These are phyloP conservation scores for Fusarium transvaalense DNA, from an alignment of 2,329 filamentous ascomycete genomes.

Conservation along the genomic window DNA sequence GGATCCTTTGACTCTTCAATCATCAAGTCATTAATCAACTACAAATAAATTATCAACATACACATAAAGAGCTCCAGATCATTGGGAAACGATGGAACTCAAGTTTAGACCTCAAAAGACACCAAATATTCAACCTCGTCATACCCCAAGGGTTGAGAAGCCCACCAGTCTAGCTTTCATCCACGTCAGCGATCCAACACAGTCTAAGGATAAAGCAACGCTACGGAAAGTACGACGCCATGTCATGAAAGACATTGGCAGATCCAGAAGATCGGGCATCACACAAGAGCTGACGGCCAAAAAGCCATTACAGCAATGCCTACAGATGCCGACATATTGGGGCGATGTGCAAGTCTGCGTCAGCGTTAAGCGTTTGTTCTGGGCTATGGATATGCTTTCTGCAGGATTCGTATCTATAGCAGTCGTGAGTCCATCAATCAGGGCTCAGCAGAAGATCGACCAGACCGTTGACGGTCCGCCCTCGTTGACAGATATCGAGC, in stretches of 20 bases:
- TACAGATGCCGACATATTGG: conserved; percentile 29
- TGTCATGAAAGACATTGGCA: conserved; percentile 42
- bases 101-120: not conserved
- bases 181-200: conserved; percentile 26
- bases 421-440: conserved; percentile 16
- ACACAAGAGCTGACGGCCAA: not conserved
- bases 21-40: not conserved
- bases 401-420: conserved; percentile 34
- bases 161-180: conserved; percentile 28
- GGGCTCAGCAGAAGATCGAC: not conserved
- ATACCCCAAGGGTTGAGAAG: not conserved
- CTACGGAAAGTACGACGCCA: conserved; percentile 42
- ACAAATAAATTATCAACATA: no score
- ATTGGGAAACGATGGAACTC: not conserved
- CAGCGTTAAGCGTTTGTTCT: conserved; percentile 36
- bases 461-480: not conserved
- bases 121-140: not conserved
- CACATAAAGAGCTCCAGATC: no score
- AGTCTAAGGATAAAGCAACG: conserved; percentile 23
- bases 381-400: conserved; percentile 41
- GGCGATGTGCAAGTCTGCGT: conserved; percentile 37
- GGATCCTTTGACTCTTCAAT: not conserved
- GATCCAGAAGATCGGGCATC: conserved; percentile 14
- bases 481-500: conserved; percentile 20
- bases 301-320: not conserved